A percentile compares a stretch with the other conserved stretches of the same genome.
Evolutionary conservation across 2,329 filamentous ascomycete species (phyloP).

Genomic region (Polychaeton citri): DNA sequence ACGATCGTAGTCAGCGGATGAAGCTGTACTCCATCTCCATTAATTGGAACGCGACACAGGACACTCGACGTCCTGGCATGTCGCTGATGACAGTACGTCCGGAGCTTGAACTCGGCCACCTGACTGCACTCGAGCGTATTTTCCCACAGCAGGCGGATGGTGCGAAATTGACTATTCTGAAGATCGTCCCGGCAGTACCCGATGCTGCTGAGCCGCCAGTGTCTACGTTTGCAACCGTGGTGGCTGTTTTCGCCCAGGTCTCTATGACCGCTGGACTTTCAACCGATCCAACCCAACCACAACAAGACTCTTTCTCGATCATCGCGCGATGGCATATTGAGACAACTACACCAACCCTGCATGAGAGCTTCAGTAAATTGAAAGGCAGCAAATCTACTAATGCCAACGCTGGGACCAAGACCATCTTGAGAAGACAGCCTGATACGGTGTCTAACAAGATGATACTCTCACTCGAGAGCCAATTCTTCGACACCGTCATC

Average conservation of each 20-base stretch:
- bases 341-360: conserved; percentile 26
- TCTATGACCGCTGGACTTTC: conserved; percentile 3
- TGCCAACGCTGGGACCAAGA: conserved; percentile 13
- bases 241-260: conserved; percentile 57
- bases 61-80: conserved; percentile 12
- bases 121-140: conserved; percentile 13
- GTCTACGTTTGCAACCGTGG: conserved; percentile 35
- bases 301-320: conserved; percentile 56
- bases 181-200: conserved; percentile 35
- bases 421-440: conserved; percentile 49
- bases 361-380: conserved; percentile 24
- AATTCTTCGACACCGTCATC: conserved; percentile 59
- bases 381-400: conserved; percentile 12
- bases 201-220: conserved; percentile 42
- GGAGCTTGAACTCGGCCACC: conserved; percentile 11
- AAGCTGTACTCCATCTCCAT: conserved; percentile 61
- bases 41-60: conserved; percentile 50
- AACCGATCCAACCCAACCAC: conserved; percentile 38
- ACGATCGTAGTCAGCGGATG: conserved; percentile 58
- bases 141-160: conserved; percentile 14
- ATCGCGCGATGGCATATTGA: conserved; percentile 72
- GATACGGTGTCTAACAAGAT: conserved; percentile 58
- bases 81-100: conserved; percentile 1
- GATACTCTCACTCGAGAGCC: conserved; percentile 52
- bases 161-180: conserved; percentile 14